Base-by-base conservation (phyloP, 192 early-diverging fungal species). In the Nowakowskiella sp. region DNA sequence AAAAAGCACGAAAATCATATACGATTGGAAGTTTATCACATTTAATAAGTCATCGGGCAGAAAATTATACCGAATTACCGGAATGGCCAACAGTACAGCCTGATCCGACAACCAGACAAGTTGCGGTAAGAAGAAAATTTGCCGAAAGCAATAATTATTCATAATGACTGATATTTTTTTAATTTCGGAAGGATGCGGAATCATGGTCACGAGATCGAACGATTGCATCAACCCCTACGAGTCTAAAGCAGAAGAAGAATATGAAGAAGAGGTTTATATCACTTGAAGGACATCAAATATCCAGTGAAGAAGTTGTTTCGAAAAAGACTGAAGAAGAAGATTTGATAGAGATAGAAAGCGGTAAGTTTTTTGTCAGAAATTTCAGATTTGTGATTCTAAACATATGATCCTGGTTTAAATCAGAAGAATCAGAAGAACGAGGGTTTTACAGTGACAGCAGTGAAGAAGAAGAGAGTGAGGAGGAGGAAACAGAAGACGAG, bases 11-110 rank as follows among this genome's bases (percentile, higher is more conserved):
- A 13, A 29, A 10, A 61, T 74, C 6, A 84, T n/a, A 73, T 60
- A 84, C 70, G 31, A 61, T 87, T 31, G 82, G 78, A 10, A 84
- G 82, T 30, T 63, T 88, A 56, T 79, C 87, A 5, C 70, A 84
- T 1, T 50, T 84, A 28, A 74, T 73, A 34, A 77, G 74, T 4
- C 42, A 61, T 4, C 55, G 85, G 34, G 60, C 67, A 4, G 16
- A 46, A 8, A 87, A 86, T 13, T 94, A 95, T 61, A 73, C 81
- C 42, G 66, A 82, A 7, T 67, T 98, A 47, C 84, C 90, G 4
- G 83, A 86, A 26, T 95, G 88, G 85, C 82, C 90, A 1, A 48
- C 66, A 4, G 61, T 64, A 28, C 68, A 72, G 26, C 76, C 82
- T 0, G 78, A 84, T 45, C 49, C 72, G 0, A 64, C 73, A 0